phyloP scores from a whole-genome alignment of 345 rosid genomes.

The Eucalyptus marginata region DNA sequence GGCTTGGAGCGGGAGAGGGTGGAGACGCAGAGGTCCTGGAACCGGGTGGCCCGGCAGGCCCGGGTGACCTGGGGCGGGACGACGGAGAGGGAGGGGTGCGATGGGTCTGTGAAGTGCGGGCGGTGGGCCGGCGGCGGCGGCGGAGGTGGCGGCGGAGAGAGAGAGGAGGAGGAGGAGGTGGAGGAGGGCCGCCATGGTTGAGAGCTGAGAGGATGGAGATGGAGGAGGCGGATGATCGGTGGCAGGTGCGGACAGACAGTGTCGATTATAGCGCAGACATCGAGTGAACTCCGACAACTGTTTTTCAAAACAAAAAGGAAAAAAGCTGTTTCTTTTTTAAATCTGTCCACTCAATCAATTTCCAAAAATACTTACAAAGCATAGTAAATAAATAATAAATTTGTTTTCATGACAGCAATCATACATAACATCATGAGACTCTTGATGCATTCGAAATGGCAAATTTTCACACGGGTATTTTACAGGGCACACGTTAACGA shows the following conservation, averaged over 20 bases:
- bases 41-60: slow-evolving; percentile 32
- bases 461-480: neutral
- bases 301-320: neutral
- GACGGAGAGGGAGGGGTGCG: neutral
- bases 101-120: neutral
- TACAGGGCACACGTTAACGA: neutral
- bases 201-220: neutral
- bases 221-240: neutral
- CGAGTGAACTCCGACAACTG: neutral
- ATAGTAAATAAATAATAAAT: neutral
- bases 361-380: neutral
- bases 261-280: neutral
- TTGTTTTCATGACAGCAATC: neutral
- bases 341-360: neutral
- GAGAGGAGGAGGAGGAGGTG: neutral
- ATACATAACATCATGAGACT: neutral
- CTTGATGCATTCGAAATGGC: neutral
- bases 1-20: neutral
- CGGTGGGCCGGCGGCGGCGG: neutral
- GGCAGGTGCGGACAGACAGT: neutral
- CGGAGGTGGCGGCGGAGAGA: neutral
- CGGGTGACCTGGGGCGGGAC: neutral
- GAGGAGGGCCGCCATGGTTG: neutral
- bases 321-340: neutral
- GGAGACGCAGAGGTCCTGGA: slow-evolving; percentile 15